Conservation (phyloP, 169 alveolate species). For the Eimeria sp. region DNA sequence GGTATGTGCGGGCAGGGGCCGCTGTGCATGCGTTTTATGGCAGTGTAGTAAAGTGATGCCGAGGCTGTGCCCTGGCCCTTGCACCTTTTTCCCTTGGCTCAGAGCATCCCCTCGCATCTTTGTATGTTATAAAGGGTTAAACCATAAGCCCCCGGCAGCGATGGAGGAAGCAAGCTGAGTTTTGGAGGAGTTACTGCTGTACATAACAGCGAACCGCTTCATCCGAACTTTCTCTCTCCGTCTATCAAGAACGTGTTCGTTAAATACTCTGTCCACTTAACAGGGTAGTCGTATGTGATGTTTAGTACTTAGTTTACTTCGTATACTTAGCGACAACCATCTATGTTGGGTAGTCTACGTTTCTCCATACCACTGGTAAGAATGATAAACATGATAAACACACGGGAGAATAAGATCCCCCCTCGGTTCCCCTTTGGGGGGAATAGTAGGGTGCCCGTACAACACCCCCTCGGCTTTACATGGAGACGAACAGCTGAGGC, state of each 20-base stretch:
- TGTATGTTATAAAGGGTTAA: background rate
- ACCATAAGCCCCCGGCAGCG: background rate
- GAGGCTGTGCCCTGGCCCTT: background rate
- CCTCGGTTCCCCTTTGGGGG: background rate
- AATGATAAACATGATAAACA: background rate
- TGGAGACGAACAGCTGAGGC: background rate
- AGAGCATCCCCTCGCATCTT: background rate
- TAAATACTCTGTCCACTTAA: background rate
- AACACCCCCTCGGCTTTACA: background rate
- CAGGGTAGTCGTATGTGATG: background rate
- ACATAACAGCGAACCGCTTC: background rate
- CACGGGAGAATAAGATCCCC: background rate
- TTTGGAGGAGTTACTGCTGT: background rate
- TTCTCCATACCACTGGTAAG: background rate
- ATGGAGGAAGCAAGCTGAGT: background rate
- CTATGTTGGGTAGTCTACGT: background rate
- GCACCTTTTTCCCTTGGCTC: background rate
- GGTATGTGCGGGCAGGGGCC: background rate
- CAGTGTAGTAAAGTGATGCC: background rate
- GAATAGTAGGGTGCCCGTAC: background rate
- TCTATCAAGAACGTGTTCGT: background rate
- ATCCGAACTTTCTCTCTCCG: background rate
- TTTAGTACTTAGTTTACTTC: background rate
- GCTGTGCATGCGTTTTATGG: background rate
- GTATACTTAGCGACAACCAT: background rate